These are phyloP conservation scores for Suillus ampliporus DNA, from an alignment of 768 basidiomycete species.

Conservation along the genomic window DNA sequence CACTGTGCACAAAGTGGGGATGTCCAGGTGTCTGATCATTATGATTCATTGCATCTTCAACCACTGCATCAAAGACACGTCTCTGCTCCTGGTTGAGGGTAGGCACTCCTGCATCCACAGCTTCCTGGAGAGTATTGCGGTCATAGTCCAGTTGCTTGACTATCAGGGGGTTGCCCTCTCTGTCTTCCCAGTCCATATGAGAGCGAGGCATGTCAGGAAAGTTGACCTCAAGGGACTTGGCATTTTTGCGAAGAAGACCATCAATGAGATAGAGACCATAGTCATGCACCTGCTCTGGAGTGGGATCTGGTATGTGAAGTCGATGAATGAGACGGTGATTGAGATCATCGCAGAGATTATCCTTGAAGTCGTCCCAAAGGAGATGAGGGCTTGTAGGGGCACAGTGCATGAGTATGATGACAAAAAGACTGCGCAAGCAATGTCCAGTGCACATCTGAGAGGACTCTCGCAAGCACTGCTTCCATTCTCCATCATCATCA, in stretches of 20 bases:
- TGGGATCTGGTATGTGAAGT: conserved; percentile 20
- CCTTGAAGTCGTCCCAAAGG: conserved; percentile 43
- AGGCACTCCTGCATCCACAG: conserved; percentile 11
- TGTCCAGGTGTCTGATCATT: too few species aligned
- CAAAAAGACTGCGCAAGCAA: conserved; percentile 45
- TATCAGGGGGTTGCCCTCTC: conserved; percentile 24
- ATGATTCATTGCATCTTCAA: too few species aligned
- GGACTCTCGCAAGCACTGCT: conserved; percentile 47
- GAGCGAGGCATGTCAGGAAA: conserved; percentile 24
- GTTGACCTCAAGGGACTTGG: conserved; percentile 16
- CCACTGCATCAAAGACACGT: too few species aligned
- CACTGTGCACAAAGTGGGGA: too few species aligned
- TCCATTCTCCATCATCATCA: conserved; percentile 55
- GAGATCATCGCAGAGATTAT: conserved; percentile 50
- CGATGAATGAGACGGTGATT: conserved; percentile 18
- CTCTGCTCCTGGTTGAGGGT: too few species aligned
- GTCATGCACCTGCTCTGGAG: conserved; percentile 42
- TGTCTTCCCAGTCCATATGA: conserved; percentile 21
- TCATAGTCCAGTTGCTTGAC: conserved; percentile 18
- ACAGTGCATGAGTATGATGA: conserved; percentile 43
- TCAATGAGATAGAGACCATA: conserved; percentile 50
- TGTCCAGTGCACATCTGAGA: conserved; percentile 42
- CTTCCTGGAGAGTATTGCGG: conserved; percentile 15
- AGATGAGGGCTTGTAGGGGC: conserved; percentile 36
- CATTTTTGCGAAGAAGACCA: conserved; percentile 20